Conservation (phyloP, 106 monocot genomes). For the Dioscorea dumetorum region DNA sequence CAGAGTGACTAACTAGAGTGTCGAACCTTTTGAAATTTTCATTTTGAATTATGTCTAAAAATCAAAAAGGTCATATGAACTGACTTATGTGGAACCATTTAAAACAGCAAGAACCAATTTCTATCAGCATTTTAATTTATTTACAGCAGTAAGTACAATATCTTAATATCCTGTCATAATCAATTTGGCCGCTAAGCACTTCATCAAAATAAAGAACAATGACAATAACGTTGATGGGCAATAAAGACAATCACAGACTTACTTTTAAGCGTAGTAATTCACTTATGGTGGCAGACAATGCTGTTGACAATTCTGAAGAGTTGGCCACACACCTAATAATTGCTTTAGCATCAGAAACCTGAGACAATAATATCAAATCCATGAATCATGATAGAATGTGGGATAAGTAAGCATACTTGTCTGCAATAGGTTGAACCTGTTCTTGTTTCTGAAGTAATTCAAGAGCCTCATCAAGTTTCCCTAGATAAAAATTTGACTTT, state of each 20-base stretch:
- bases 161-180: too few relatives aligned
- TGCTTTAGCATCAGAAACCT: slow-evolving; percentile 6
- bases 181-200: too few relatives aligned
- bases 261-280: slow-evolving; percentile 82
- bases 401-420: slow-evolving; percentile 36
- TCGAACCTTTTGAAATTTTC: too few relatives aligned
- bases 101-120: too few relatives aligned
- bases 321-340: slow-evolving; percentile 16
- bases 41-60: too few relatives aligned
- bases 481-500: slow-evolving; percentile 70
- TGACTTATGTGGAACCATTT: too few relatives aligned
- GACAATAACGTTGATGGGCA: not conserved
- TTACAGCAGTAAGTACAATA: too few relatives aligned
- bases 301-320: slow-evolving; percentile 28
- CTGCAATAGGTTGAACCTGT: slow-evolving; percentile 23
- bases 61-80: too few relatives aligned
- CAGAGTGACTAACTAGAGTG: too few relatives aligned
- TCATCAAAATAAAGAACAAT: too few relatives aligned
- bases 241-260: slow-evolving; percentile 2
- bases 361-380: not conserved
- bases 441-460: slow-evolving; percentile 62
- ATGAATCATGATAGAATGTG: not conserved
- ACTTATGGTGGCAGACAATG: slow-evolving; percentile 38
- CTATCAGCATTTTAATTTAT: too few relatives aligned
- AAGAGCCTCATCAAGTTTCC: slow-evolving; percentile 84